Percentiles rank a stretch among this genome's conserved stretches.
phyloP scores from a whole-genome alignment of 441 rosid genomes.

The Syzygium syzygioides region DNA sequence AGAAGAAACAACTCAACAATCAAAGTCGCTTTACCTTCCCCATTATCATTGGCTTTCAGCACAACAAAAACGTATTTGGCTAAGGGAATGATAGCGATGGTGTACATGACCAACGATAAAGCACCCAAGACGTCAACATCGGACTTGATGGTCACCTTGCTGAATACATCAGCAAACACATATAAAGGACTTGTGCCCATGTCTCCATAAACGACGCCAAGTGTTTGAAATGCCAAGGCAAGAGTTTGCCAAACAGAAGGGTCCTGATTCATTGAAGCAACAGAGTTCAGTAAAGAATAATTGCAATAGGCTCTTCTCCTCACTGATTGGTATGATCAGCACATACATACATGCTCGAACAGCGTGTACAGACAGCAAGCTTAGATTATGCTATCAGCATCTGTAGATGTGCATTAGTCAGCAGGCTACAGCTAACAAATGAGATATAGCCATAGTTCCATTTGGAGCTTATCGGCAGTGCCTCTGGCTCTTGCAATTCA shows the following conservation, averaged over 20 bases:
- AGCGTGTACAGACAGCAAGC: neutral
- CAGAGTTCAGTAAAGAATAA: slow-evolving; percentile 8
- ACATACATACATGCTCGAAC: neutral
- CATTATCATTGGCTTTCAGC: slow-evolving; percentile 95
- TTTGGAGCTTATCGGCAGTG: neutral
- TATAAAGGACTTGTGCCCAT: slow-evolving; percentile 96
- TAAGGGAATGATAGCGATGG: slow-evolving; percentile 83
- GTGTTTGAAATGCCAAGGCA: slow-evolving; percentile 91
- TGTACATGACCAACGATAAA: slow-evolving; percentile 83
- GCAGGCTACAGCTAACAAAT: neutral
- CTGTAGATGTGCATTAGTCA: neutral
- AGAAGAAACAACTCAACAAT: neutral
- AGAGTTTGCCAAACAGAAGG: slow-evolving; percentile 50
- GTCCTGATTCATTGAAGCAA: slow-evolving; percentile 44
- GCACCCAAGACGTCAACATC: slow-evolving; percentile 94
- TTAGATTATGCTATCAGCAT: neutral
- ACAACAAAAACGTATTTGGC: slow-evolving; percentile 89
- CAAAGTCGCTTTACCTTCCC: slow-evolving; percentile 53
- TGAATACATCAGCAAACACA: slow-evolving; percentile 87
- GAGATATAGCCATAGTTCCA: neutral
- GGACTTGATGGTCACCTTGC: slow-evolving; percentile 68
- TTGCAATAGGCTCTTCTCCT: neutral
- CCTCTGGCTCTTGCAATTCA: neutral
- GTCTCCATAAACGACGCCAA: slow-evolving; percentile 96
- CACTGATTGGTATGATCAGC: neutral